Conservation (phyloP, 768 basidiomycete species). For the Lactarius sp. region DNA sequence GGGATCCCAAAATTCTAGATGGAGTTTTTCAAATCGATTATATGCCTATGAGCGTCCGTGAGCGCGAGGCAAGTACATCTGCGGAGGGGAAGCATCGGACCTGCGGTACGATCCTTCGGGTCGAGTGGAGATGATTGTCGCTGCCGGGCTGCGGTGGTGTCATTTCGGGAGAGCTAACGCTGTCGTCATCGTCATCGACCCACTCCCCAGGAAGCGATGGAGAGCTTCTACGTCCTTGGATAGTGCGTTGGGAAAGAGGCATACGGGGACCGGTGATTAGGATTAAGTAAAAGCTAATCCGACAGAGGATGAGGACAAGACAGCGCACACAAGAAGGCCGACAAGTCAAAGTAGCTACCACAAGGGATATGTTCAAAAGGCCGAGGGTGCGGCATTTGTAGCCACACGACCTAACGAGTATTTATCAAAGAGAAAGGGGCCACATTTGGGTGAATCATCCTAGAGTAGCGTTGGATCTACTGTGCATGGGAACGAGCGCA, state of each 20-base stretch:
- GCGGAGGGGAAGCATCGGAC: neutral
- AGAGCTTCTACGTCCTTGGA: too few species aligned
- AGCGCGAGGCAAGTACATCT: neutral
- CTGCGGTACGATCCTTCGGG: neutral
- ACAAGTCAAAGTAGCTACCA: neutral
- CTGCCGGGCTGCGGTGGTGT: neutral
- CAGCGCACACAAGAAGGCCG: too few species aligned
- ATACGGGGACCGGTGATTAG: neutral
- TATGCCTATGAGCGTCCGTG: neutral
- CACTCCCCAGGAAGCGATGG: neutral
- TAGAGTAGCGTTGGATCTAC: neutral
- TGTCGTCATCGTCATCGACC: neutral
- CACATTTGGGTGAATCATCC: neutral
- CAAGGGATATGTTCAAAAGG: neutral
- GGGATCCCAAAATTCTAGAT: neutral
- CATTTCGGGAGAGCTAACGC: neutral
- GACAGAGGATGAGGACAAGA: neutral
- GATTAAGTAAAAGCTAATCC: neutral
- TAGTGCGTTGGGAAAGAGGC: too few species aligned
- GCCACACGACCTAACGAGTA: neutral
- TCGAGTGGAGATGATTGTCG: neutral
- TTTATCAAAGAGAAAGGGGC: neutral
- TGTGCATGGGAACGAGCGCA: too few species aligned
- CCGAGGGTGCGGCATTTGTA: neutral
- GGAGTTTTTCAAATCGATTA: neutral